Evolutionary conservation across 352 stramenopile genomes (phyloP).

Genomic region (Pythium insidiosum): DNA sequence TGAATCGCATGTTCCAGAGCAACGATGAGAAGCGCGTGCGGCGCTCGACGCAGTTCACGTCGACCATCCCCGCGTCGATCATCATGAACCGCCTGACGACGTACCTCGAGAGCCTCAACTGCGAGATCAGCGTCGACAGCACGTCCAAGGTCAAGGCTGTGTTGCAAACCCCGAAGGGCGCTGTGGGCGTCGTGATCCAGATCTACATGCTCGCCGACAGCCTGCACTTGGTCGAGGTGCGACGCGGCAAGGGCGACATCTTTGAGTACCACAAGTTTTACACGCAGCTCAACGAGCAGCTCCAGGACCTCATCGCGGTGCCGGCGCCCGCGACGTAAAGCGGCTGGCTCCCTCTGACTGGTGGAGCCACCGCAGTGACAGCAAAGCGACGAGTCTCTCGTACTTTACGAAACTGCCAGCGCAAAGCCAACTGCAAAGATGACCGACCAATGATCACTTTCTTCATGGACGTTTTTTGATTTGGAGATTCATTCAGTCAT

Average conservation of each 20-base stretch:
- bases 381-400: too few species aligned
- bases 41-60: slow-evolving; percentile 82
- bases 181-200: slow-evolving; percentile 85
- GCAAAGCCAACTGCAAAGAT: too few species aligned
- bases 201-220: slow-evolving; percentile 84
- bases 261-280: slow-evolving; percentile 91
- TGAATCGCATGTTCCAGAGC: slow-evolving; percentile 88
- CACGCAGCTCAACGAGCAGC: slow-evolving; percentile 82
- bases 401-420: not conserved
- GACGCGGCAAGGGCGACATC: slow-evolving; percentile 86
- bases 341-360: too few species aligned
- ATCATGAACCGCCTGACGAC: slow-evolving; percentile 68
- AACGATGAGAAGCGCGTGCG: slow-evolving; percentile 85
- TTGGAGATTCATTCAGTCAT: too few species aligned
- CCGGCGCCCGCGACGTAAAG: slow-evolving; percentile 9
- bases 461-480: not conserved
- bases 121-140: slow-evolving; percentile 76
- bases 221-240: slow-evolving; percentile 84
- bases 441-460: too few species aligned
- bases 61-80: slow-evolving; percentile 65
- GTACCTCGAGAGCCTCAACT: slow-evolving; percentile 73
- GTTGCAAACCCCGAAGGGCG: slow-evolving; percentile 80
- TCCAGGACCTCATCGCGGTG: slow-evolving; percentile 74
- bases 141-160: slow-evolving; percentile 80
- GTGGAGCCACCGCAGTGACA: too few species aligned